Evolutionary conservation across 176 grass and related monocot species (phyloP).

Genomic region (Panicum miliaceum): DNA sequence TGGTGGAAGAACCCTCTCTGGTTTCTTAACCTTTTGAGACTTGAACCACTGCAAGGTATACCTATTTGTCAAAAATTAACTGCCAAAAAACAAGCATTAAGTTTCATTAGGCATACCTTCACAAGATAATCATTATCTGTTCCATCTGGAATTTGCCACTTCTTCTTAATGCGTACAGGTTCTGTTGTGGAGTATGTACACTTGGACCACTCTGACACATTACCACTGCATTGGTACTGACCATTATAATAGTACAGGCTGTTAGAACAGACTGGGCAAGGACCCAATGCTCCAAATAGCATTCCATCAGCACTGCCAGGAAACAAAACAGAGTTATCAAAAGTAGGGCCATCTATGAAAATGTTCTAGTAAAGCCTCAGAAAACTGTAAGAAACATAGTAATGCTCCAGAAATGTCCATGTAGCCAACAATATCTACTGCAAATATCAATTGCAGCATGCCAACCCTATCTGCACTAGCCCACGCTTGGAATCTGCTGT

Average conservation of each 20-base stretch:
- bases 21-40: conserved; percentile 88
- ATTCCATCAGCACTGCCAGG: conserved; percentile 87
- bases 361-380: neutral
- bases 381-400: neutral
- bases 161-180: conserved; percentile 74
- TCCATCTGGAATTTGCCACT: conserved; percentile 79
- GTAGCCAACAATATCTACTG: neutral
- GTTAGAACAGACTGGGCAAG: conserved; percentile 80
- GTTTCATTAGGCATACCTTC: conserved; percentile 58
- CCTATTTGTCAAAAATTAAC: conserved; percentile 27
- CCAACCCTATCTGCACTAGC: neutral
- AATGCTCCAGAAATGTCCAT: conserved; percentile 8
- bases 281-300: conserved; percentile 88
- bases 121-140: conserved; percentile 69
- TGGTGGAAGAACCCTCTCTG: conserved; percentile 75
- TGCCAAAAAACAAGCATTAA: conserved; percentile 23
- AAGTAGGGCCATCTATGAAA: neutral
- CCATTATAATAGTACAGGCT: conserved; percentile 71
- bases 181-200: conserved; percentile 79
- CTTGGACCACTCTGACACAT: conserved; percentile 93
- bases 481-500: neutral
- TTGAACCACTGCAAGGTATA: conserved; percentile 87
- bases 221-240: conserved; percentile 76
- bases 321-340: neutral
- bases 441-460: neutral